Evolutionary conservation across 495 filamentous ascomycete genomes (phyloP).

Genomic region (Choiromyces venosus): DNA sequence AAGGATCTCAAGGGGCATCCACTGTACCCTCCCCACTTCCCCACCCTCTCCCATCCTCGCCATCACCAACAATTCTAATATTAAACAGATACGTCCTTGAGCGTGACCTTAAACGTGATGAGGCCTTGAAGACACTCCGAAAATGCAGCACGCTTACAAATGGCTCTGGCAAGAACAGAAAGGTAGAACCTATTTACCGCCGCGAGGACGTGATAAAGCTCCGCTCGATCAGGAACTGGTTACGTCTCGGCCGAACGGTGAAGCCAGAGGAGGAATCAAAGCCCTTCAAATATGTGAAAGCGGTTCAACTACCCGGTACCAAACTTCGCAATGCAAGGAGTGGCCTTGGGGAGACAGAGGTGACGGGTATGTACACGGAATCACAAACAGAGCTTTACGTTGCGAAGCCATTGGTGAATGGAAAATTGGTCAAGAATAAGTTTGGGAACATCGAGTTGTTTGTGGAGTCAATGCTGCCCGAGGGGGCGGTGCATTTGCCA

Average conservation of each 20-base stretch:
- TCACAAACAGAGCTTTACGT: constrained; percentile 72
- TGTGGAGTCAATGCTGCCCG: constrained; percentile 85
- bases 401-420: constrained; percentile 67
- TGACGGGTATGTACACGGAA: constrained; percentile 61
- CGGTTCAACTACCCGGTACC: constrained; percentile 18
- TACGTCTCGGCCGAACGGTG: constrained; percentile 60
- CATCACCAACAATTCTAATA: constrained; percentile 2
- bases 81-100: constrained; percentile 57
- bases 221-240: constrained; percentile 78
- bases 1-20: constrained; percentile 93
- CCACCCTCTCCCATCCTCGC: not conserved
- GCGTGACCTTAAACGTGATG: constrained; percentile 75
- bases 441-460: constrained; percentile 91
- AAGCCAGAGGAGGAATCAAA: constrained; percentile 19
- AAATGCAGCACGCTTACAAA: constrained; percentile 70
- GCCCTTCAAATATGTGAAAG: constrained; percentile 34
- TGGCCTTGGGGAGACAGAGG: constrained; percentile 44
- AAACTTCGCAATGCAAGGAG: constrained; percentile 45
- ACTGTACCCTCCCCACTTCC: constrained; percentile 49
- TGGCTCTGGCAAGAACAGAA: constrained; percentile 56
- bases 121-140: constrained; percentile 67
- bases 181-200: constrained; percentile 65
- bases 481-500: constrained; percentile 67
- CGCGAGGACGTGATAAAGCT: constrained; percentile 71
- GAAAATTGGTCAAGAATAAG: constrained; percentile 73